These are phyloP conservation scores for Ananas comosus DNA, from an alignment of 176 grass and related monocot genomes.

Conservation along the genomic window DNA sequence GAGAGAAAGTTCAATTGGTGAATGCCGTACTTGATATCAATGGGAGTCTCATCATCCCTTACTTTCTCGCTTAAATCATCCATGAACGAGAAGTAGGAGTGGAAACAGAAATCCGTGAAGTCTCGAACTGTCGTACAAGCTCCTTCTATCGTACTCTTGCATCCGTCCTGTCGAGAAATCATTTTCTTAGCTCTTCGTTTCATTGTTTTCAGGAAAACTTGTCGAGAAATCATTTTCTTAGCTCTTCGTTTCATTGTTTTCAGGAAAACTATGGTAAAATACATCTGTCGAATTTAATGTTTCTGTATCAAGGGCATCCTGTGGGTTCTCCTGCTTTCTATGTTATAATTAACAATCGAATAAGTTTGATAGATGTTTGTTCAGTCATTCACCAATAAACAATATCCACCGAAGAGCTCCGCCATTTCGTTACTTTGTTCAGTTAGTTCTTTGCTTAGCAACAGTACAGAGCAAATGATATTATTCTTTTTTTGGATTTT, in stretches of 20 bases:
- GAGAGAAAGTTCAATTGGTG: not conserved
- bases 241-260: not conserved
- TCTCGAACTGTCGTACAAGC: slow-evolving; percentile 60
- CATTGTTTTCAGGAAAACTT: slow-evolving; percentile 4
- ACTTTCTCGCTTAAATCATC: slow-evolving; percentile 62
- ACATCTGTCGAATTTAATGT: not conserved
- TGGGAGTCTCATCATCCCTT: slow-evolving; percentile 41
- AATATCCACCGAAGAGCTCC: too few species aligned
- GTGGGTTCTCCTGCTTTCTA: too few species aligned
- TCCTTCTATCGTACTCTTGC: slow-evolving; percentile 33
- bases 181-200: not conserved
- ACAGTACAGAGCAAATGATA: too few species aligned
- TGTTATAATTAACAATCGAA: too few species aligned
- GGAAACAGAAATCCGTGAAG: slow-evolving; percentile 79
- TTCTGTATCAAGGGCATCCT: not conserved
- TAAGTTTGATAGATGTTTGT: too few species aligned
- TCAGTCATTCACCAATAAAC: too few species aligned
- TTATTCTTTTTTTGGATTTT: too few species aligned
- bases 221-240: slow-evolving; percentile 7
- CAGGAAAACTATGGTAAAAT: not conserved
- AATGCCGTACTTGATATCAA: slow-evolving; percentile 65
- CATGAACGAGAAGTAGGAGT: slow-evolving; percentile 89
- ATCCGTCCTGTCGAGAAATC: slow-evolving; percentile 47
- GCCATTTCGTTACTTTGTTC: too few species aligned
- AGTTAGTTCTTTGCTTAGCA: too few species aligned